Conservation (phyloP, 495 filamentous ascomycete genomes). For the Tuber indicum region DNA sequence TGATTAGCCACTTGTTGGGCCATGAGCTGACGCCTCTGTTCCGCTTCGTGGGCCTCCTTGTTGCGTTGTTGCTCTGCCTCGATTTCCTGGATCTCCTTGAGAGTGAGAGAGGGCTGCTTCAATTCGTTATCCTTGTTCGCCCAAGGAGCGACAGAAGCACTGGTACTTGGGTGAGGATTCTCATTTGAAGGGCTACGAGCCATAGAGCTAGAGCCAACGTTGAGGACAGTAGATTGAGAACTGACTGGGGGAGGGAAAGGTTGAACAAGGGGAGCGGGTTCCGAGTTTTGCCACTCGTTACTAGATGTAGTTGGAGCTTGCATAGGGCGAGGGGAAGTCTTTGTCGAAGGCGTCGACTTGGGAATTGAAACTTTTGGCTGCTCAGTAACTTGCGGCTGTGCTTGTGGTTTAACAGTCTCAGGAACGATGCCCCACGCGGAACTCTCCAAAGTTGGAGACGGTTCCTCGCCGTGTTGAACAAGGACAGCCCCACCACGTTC, state of each 20-base stretch:
- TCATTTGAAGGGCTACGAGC: constrained; percentile 47
- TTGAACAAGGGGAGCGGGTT: constrained; percentile 34
- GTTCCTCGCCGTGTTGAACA: neutral
- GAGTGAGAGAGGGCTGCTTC: constrained; percentile 84
- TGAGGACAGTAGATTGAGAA: constrained; percentile 22
- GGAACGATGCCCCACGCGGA: neutral
- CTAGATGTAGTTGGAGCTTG: constrained; percentile 43
- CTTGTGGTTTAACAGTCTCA: constrained; percentile 11
- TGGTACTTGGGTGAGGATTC: constrained; percentile 44
- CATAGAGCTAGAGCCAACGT: constrained; percentile 20
- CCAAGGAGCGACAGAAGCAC: constrained; percentile 81
- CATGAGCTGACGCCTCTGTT: constrained; percentile 66
- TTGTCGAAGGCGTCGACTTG: constrained; percentile 23
- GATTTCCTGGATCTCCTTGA: constrained; percentile 94
- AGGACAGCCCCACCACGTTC: neutral
- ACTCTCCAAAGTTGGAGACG: neutral
- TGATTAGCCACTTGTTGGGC: constrained; percentile 78
- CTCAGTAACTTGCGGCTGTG: constrained; percentile 23
- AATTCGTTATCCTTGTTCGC: constrained; percentile 62
- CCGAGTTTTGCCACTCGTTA: constrained; percentile 27
- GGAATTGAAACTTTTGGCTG: constrained; percentile 30
- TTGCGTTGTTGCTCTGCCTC: constrained; percentile 92
- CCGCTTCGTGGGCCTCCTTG: constrained; percentile 73
- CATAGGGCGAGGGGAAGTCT: constrained; percentile 53
- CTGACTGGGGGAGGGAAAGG: constrained; percentile 40